These are phyloP conservation scores for Globisporangium rhizosaccharum DNA, from an alignment of 352 stramenopile species.

Conservation along the genomic window DNA sequence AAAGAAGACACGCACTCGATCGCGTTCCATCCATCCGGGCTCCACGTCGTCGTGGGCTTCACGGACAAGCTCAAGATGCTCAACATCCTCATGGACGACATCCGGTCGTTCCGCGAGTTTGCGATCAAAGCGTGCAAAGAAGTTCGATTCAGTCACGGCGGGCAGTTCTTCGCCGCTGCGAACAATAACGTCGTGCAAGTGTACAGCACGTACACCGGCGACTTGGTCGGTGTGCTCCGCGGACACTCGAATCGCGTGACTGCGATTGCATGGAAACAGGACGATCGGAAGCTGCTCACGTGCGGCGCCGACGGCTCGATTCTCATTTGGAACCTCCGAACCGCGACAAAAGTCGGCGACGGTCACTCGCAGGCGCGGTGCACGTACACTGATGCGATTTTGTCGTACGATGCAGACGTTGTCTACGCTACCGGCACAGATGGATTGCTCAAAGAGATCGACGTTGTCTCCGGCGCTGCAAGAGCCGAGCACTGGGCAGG, in stretches of 20 bases:
- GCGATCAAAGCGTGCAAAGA: constrained; percentile 90
- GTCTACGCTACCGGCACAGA: constrained; percentile 90
- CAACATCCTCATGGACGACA: constrained; percentile 94
- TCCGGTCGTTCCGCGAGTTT: constrained; percentile 88
- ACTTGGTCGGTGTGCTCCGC: constrained; percentile 61
- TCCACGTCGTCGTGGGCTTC: constrained; percentile 89
- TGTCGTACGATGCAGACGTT: constrained; percentile 57
- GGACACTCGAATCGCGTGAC: constrained; percentile 82
- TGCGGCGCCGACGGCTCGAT: constrained; percentile 75
- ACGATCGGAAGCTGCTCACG: constrained; percentile 71
- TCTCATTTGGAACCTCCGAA: constrained; percentile 71
- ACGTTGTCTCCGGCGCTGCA: constrained; percentile 58
- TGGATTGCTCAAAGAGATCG: constrained; percentile 86
- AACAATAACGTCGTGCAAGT: constrained; percentile 89
- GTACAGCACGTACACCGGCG: constrained; percentile 76
- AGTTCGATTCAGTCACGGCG: constrained; percentile 88
- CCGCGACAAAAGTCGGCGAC: constrained; percentile 68
- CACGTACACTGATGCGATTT: constrained; percentile 58
- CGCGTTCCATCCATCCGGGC: constrained; percentile 89
- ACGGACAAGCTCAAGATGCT: constrained; percentile 92
- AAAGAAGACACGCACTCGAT: constrained; percentile 86
- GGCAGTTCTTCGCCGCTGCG: constrained; percentile 87
- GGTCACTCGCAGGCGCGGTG: constrained; percentile 73
- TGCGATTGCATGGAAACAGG: constrained; percentile 72
- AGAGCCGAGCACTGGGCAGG: constrained; percentile 57